phyloP scores from a whole-genome alignment of 306 rosid genomes.

The Acacia crassicarpa region DNA sequence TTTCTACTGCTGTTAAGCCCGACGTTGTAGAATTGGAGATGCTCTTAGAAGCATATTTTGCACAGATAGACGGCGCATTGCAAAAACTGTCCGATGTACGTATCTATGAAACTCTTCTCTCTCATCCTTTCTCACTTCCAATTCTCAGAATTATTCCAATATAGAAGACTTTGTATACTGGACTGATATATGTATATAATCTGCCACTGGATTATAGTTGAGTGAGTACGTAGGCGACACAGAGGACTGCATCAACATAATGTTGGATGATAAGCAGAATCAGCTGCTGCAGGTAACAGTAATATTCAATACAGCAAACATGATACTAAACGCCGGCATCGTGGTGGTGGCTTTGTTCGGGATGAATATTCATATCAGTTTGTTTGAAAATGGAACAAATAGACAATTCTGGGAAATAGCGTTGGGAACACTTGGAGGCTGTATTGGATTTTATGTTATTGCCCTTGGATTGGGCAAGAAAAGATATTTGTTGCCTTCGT shows the following conservation, averaged over 20 bases:
- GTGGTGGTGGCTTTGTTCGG: slow-evolving; percentile 44
- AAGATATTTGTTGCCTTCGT: slow-evolving; percentile 29
- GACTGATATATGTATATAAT: background rate
- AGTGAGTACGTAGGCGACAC: slow-evolving; percentile 85
- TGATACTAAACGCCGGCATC: slow-evolving; percentile 32
- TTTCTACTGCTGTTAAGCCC: slow-evolving; percentile 33
- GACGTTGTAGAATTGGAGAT: slow-evolving; percentile 82
- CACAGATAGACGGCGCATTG: slow-evolving; percentile 69
- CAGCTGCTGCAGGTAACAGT: slow-evolving; percentile 76
- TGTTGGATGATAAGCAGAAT: slow-evolving; percentile 86
- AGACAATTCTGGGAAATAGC: slow-evolving; percentile 23
- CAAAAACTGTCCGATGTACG: slow-evolving; percentile 70
- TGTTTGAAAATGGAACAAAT: slow-evolving; percentile 20
- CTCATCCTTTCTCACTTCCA: background rate
- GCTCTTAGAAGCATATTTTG: slow-evolving; percentile 88
- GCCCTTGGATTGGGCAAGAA: slow-evolving; percentile 32
- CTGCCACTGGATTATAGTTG: slow-evolving; percentile 45
- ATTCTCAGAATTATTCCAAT: background rate
- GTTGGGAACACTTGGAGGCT: slow-evolving; percentile 8
- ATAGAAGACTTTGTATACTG: background rate
- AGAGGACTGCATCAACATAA: slow-evolving; percentile 85
- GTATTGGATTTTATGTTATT: background rate
- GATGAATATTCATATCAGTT: slow-evolving; percentile 38
- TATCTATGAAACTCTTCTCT: background rate
- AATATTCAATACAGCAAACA: slow-evolving; percentile 16